These are phyloP conservation scores for Ceratocystis colombiana DNA, from an alignment of 2,329 filamentous ascomycete species.

Conservation along the genomic window DNA sequence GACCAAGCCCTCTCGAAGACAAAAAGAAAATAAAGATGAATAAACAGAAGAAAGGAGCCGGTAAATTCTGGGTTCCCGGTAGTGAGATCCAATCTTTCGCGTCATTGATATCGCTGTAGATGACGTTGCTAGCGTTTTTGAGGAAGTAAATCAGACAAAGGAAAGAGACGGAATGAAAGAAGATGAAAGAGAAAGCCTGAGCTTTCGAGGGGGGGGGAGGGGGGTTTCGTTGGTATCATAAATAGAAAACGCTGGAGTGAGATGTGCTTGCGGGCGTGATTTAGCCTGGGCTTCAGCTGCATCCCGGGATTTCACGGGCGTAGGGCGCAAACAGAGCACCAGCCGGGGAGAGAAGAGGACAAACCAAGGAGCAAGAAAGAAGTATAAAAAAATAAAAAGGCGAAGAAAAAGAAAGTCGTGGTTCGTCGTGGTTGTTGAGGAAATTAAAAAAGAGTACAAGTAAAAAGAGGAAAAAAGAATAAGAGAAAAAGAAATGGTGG, in stretches of 20 bases:
- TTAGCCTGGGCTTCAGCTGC: neutral
- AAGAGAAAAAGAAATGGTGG: neutral
- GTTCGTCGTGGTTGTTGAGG: neutral
- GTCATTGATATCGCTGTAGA: neutral
- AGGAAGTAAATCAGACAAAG: neutral
- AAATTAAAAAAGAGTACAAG: neutral
- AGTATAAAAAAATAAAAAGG: neutral
- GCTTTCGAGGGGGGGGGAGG: neutral
- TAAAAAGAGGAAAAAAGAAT: neutral
- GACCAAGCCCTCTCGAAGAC: conserved; percentile 1
- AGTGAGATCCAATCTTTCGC: conserved; percentile 6
- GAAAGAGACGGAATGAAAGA: neutral
- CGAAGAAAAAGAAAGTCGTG: conserved; percentile 8
- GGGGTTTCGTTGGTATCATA: neutral
- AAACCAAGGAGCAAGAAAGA: neutral
- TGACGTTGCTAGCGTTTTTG: neutral
- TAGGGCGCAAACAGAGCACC: neutral
- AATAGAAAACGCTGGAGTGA: neutral
- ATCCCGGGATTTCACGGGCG: neutral
- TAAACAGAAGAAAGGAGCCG: conserved; percentile 14
- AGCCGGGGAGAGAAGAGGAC: neutral
- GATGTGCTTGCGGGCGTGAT: neutral
- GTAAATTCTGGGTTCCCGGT: conserved; percentile 14
- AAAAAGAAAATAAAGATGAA: neutral
- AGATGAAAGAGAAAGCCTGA: neutral